phyloP scores from a whole-genome alignment of 1,284 basidiomycete species.

The Chalciporus sp. region DNA sequence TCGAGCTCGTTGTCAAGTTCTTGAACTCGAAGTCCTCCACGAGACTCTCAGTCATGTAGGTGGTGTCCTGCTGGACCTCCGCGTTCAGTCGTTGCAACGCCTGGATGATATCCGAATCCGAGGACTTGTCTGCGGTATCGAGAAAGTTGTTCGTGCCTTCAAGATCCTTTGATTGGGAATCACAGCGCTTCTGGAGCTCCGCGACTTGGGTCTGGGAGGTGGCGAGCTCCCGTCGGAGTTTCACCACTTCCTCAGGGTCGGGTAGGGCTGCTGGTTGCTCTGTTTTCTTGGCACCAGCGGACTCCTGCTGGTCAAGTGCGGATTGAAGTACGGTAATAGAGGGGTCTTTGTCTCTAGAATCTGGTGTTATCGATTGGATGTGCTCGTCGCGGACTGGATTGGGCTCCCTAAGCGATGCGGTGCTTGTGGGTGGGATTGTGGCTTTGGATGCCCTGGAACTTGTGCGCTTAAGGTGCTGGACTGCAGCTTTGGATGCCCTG shows the following conservation, averaged over 20 bases:
- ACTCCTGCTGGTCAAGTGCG: neutral
- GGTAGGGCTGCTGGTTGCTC: neutral
- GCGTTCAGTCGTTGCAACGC: conserved; percentile 11
- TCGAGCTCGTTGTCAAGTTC: neutral
- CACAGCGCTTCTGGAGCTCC: conserved; percentile 10
- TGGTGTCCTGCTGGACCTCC: conserved; percentile 11
- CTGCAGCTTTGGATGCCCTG: neutral
- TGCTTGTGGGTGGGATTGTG: neutral
- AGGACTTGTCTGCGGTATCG: conserved; percentile 14
- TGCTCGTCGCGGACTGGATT: neutral
- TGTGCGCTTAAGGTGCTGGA: too few relatives aligned
- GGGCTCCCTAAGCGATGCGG: neutral
- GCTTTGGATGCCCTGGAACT: neutral
- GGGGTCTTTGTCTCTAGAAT: neutral
- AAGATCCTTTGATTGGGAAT: conserved; percentile 9
- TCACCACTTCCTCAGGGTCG: conserved; percentile 4
- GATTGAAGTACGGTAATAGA: neutral
- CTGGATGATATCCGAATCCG: conserved; percentile 11
- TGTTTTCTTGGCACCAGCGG: neutral
- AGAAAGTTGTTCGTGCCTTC: conserved; percentile 10
- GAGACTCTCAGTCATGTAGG: conserved; percentile 9
- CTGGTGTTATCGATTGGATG: neutral
- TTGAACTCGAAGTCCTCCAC: conserved; percentile 2
- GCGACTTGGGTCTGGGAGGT: neutral
- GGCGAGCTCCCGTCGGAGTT: conserved; percentile 12